A percentile compares a stretch with the other conserved stretches of the same genome.
Evolutionary conservation across 176 grass and related monocot species (phyloP).

Genomic region (Eremochloa ophiuroides): DNA sequence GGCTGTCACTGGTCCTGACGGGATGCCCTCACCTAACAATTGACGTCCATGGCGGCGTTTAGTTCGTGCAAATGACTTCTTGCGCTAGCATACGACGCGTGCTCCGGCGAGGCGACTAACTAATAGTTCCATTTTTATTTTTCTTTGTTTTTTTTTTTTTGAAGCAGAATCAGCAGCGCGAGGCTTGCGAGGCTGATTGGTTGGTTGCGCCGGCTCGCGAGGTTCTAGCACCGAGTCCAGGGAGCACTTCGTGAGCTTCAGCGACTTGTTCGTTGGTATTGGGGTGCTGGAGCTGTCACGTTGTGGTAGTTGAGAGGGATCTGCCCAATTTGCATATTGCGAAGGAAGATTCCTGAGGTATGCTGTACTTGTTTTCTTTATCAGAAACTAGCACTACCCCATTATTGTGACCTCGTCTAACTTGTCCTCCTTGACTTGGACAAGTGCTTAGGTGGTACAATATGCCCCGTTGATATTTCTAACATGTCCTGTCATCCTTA

Average conservation of each 20-base stretch:
- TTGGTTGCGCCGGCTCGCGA: slow-evolving; percentile 11
- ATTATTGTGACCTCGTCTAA: slow-evolving; percentile 25
- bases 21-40: slow-evolving; percentile 35
- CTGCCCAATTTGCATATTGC: background rate
- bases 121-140: slow-evolving; percentile 16
- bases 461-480: slow-evolving; percentile 9
- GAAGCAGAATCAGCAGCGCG: background rate
- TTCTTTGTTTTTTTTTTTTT: background rate
- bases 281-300: slow-evolving; percentile 19
- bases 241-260: slow-evolving; percentile 6
- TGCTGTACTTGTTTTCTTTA: slow-evolving; percentile 23
- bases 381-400: background rate
- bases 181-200: too few species aligned
- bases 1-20: background rate
- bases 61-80: background rate
- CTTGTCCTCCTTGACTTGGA: slow-evolving; percentile 41
- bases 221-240: background rate
- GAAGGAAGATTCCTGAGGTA: slow-evolving; percentile 27
- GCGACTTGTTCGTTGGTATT: background rate
- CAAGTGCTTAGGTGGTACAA: slow-evolving; percentile 11
- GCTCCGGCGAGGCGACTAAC: slow-evolving; percentile 5
- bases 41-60: background rate
- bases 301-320: slow-evolving; percentile 35
- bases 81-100: background rate
- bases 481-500: background rate